Base-by-base conservation (phyloP, 1,284 basidiomycete species). In the Anthracocystis walkeri region DNA sequence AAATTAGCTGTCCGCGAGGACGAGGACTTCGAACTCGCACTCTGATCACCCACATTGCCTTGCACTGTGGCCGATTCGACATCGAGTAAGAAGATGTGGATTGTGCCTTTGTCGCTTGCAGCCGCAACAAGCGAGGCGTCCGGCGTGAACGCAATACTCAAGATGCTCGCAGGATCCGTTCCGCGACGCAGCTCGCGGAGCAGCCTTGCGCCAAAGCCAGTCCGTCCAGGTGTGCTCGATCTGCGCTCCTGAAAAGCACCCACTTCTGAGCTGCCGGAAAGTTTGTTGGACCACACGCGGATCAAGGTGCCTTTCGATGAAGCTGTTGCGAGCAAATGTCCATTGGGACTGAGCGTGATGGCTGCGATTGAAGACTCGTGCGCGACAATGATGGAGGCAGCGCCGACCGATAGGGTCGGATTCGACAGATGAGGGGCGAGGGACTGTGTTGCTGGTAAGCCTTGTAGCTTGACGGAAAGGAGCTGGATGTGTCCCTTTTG, bases 401-500 rank as follows among this genome's bases (percentile, higher is more conserved):
- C 77, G n/a, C 80, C 75, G 3, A 52, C 45, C 1, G 68, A 55
- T 11, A 51, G 31, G 7, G 46, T 31, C 2, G 55, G 35, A 38
- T 55, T 65, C 7, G 68, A 45, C 33, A 55, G 14, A 7, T 27
- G 11, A 2, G 45, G 29, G 2, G 12, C n/a, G 2, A 12, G 16
- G 0, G 45, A 23, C 6, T 48, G 45, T 8, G 33, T 23, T 4
- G 12, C 14, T 0, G 31, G 14, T 0, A 41, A 12, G 33, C 40
- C 57, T 20, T 58, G 60, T 20, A 63, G 23, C 18, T 55, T 46
- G 31, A 81, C 40, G 12, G 52, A 48, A 16, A 80, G 33, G 11
- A 82, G 62, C 65, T 82, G 81, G 3, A 82, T 77, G 41, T 81
- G 81, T 0, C 81, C 81, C 46, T 71, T 74, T 40, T 82, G 80